These are phyloP conservation scores for Coleophoma eucalyptorum DNA, from an alignment of 2,329 filamentous ascomycete species.

Conservation along the genomic window DNA sequence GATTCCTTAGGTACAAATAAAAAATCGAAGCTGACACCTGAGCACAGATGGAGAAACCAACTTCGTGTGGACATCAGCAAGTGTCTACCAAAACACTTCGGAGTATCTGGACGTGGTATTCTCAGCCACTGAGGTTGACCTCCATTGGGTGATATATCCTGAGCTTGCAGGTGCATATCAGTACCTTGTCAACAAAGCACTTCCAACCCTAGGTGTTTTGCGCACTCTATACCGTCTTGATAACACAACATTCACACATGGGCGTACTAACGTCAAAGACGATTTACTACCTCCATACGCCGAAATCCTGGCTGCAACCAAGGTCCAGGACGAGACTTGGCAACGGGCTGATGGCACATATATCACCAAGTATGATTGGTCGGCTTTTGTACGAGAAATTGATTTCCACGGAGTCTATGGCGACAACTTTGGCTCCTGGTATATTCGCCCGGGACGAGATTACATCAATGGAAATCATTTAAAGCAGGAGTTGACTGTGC, in stretches of 20 bases:
- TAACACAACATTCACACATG: conserved; percentile 42
- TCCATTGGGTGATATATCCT: conserved; percentile 48
- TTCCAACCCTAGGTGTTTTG: conserved; percentile 45
- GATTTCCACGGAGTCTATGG: conserved; percentile 49
- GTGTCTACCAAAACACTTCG: conserved; percentile 33
- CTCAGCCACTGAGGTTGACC: conserved; percentile 40
- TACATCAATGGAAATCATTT: conserved; percentile 49
- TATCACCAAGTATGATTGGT: conserved; percentile 37
- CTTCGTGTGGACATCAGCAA: conserved; percentile 42
- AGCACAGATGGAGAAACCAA: conserved; percentile 40
- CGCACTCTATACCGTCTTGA: conserved; percentile 46
- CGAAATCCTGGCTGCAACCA: conserved; percentile 38
- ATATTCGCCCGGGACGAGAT: conserved; percentile 45
- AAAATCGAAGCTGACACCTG: neutral
- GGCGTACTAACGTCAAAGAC: conserved; percentile 40
- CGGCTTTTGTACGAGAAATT: conserved; percentile 32
- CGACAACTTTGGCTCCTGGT: conserved; percentile 44
- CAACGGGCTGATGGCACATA: conserved; percentile 41
- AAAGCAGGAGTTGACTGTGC: conserved; percentile 49
- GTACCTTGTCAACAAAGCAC: conserved; percentile 46
- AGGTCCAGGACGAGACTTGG: conserved; percentile 52
- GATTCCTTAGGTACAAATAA: neutral
- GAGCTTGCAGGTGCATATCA: conserved; percentile 49
- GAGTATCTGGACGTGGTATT: conserved; percentile 46
- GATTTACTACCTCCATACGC: conserved; percentile 37